These are phyloP conservation scores for Coniochaeta prunicola DNA, from an alignment of 2,329 filamentous ascomycete species.

Conservation along the genomic window DNA sequence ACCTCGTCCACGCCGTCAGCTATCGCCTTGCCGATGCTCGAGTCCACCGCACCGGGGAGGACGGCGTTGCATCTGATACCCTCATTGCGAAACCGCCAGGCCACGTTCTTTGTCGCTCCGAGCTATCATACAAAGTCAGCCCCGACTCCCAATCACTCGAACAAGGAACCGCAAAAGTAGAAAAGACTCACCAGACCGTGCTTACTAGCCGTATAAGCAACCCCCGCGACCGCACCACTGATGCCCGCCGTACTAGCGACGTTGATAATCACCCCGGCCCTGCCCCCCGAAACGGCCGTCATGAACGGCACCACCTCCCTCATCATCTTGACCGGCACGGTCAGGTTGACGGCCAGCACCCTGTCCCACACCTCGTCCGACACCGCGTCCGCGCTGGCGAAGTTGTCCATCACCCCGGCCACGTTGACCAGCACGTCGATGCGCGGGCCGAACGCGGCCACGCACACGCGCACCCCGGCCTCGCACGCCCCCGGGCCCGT, in stretches of 20 bases:
- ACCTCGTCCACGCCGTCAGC: conserved; percentile 9
- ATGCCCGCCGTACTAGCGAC: conserved; percentile 26
- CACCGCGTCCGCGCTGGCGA: conserved; percentile 28
- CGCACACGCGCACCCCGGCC: conserved; percentile 22
- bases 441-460: conserved; percentile 11
- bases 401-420: conserved; percentile 24
- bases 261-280: conserved; percentile 31
- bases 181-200: conserved; percentile 29
- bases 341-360: conserved; percentile 33
- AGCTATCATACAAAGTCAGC: conserved; percentile 16
- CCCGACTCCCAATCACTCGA: too few species aligned
- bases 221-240: conserved; percentile 29
- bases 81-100: conserved; percentile 35
- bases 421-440: conserved; percentile 37
- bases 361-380: conserved; percentile 30
- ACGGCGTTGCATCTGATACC: conserved; percentile 38
- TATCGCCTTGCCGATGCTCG: conserved; percentile 19
- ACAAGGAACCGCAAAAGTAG: background rate
- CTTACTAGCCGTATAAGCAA: conserved; percentile 37
- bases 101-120: conserved; percentile 38
- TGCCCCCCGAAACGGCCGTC: conserved; percentile 12
- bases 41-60: conserved; percentile 26
- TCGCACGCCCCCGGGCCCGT: conserved; percentile 20
- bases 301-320: conserved; percentile 33
- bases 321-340: conserved; percentile 35